Evolutionary conservation across 202 grass and related monocot species (phyloP).

Genomic region (Panicum virgatum): DNA sequence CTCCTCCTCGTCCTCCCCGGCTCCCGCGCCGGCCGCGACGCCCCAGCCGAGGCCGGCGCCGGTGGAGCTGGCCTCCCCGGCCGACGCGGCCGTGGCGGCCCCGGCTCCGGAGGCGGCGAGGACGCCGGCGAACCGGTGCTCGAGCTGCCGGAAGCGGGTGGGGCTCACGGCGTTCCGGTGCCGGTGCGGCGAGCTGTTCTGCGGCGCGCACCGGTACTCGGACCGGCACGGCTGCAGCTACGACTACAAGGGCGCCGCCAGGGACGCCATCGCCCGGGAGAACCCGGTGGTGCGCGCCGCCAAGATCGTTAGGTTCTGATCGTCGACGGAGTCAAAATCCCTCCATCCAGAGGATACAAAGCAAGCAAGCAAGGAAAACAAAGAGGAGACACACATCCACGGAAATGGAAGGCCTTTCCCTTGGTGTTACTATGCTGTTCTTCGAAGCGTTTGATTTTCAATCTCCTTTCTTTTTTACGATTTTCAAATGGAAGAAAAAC

Average conservation of each 20-base stretch:
- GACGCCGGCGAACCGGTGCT: constrained; percentile 55
- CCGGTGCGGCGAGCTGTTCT: constrained; percentile 71
- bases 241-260: constrained; percentile 63
- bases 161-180: constrained; percentile 70
- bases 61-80: constrained; percentile 7
- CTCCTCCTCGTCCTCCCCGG: not conserved
- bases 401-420: not conserved
- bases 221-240: constrained; percentile 63
- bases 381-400: too few relatives aligned
- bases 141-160: constrained; percentile 58
- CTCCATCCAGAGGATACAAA: not conserved
- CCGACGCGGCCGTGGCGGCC: not conserved
- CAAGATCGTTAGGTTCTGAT: constrained; percentile 69
- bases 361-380: too few relatives aligned
- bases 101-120: not conserved
- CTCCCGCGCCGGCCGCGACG: not conserved
- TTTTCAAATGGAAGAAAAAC: constrained; percentile 5
- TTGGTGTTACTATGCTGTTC: constrained; percentile 28
- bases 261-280: constrained; percentile 60
- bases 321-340: not conserved
- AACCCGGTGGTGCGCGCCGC: constrained; percentile 74
- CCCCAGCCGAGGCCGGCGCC: constrained; percentile 19
- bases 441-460: constrained; percentile 29
- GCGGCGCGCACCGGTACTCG: constrained; percentile 78
- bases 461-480: constrained; percentile 2